Base-by-base conservation (phyloP, 139 green algal genomes). In the Zygnema cylindricum region DNA sequence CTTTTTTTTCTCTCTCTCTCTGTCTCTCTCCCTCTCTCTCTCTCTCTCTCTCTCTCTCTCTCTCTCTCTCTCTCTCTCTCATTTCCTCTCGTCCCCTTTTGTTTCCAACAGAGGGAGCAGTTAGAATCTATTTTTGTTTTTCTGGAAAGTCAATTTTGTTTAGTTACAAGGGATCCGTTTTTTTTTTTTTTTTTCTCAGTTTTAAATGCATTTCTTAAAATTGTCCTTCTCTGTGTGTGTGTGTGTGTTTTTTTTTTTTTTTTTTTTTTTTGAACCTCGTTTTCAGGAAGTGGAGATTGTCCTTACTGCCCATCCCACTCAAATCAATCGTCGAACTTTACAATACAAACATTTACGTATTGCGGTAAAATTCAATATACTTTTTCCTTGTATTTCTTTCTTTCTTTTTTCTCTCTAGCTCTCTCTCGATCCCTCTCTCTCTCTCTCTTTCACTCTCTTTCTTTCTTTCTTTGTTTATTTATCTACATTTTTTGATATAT, bases 291-390 rank as follows among this genome's bases (percentile, higher is more conserved):
- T 95, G 39, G 89, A 95, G 63, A 76, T 94, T 32, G 89, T 94
- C 41, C 85, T 94, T 35, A 94, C 92, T 0, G 97, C 97, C 22
- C 97, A 99, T 91, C 97, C 97, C 32, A 98, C 96, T 22, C 96
- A 98, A 89, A 95, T 98, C 81, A 97, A 98, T 82, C 93, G 97
- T 38, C 95, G 96, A 79, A 98, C 93, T 42, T 43, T 92, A 71
- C 88, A 93, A 42, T 89, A 92, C 76, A 92, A 92, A 77, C 88
- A 92, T 86, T 25, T 76, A 16, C 84, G 87, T n/a, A 92, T 92
- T 1, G 87, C 54, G 7, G 86, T 90, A 69, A 87, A 77, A 89
- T 36, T 3, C 35, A 75, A 11, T 82, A 79, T 82, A n/a, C 71
- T 82, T 32, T 25, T 82, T 25, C 33, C 25, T 82, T 82, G 30